Base-by-base conservation (phyloP, 768 basidiomycete species). In the Suillus occidentalis region DNA sequence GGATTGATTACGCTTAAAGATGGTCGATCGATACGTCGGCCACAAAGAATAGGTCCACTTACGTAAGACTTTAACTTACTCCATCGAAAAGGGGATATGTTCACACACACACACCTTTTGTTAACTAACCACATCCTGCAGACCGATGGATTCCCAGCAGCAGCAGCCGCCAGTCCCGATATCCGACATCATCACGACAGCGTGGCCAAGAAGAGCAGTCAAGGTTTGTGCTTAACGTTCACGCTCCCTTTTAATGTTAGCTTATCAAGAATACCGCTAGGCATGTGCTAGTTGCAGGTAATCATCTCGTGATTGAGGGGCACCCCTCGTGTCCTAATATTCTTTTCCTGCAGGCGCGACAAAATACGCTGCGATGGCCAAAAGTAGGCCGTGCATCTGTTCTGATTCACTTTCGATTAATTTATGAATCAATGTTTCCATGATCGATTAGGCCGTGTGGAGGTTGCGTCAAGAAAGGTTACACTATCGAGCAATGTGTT, bases 231-330 rank as follows among this genome's bases (percentile, higher is more conserved):
- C 64, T 69, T 65, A 55, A 57, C 66, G 62, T 63, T 42, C 61
- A 59, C 68, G 39, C 49, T 62, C 61, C 37, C 58, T 37, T 25
- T 28, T 42, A 53, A 43, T 62, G 4, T 60, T 61, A n/a, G 13
- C 68, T 74, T 36, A 76, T 63, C 25, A 52, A 5, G 61, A 42
- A 28, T 10, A 60, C 50, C 52, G 7, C 28, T 56, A 87, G 86
- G 86, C 86, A 50, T 87, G 86, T 74, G 84, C 85, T 14, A 84
- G 79, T 60, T 87, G 86, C 81, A 85, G 86, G 86, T 76, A 65
- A 56, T 59, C 40, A 64, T 58, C 18, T 56, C 43, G 12, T 61
- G 13, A 56, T 1, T 42, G 57, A 40, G 16, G 20, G 39, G 39
- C 39, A 42, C 31, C 25, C 28, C 34, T 31, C 34, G 16, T 28